Conservation (phyloP, 495 filamentous ascomycete species). For the Penicillium taxi region DNA sequence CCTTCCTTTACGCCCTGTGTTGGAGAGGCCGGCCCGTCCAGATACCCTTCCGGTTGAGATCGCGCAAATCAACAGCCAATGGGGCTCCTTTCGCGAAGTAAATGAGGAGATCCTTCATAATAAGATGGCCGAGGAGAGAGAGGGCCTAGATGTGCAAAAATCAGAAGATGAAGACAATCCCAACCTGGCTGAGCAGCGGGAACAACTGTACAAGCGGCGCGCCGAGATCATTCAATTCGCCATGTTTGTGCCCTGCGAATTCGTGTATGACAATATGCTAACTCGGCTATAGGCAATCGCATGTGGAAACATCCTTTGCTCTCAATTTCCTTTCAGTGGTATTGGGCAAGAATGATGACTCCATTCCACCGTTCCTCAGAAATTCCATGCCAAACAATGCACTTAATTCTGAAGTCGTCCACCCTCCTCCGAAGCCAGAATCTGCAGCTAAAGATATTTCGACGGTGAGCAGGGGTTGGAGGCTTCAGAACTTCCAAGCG, state of each 20-base stretch:
- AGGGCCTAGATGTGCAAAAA: conserved; percentile 28
- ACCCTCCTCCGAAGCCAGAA: conserved; percentile 47
- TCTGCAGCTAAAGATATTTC: conserved; percentile 44
- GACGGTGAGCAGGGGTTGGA: conserved; percentile 65
- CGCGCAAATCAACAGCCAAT: conserved; percentile 62
- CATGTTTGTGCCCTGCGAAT: conserved; percentile 20
- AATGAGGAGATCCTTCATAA: conserved; percentile 53
- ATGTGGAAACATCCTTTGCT: conserved; percentile 56
- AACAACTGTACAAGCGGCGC: conserved; percentile 38
- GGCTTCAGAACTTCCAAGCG: conserved; percentile 63
- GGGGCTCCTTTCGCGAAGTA: conserved; percentile 64
- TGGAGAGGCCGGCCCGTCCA: conserved; percentile 44
- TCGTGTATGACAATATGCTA: not conserved
- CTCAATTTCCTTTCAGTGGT: conserved; percentile 83
- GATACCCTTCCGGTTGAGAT: conserved; percentile 63
- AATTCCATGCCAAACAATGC: conserved; percentile 62
- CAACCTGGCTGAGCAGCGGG: conserved; percentile 32
- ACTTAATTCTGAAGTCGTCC: conserved; percentile 65
- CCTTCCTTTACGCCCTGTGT: conserved; percentile 59
- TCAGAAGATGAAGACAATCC: conserved; percentile 32
- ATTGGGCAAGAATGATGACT: conserved; percentile 64
- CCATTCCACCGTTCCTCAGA: conserved; percentile 63
- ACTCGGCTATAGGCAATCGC: conserved; percentile 43
- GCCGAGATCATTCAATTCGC: conserved; percentile 40
- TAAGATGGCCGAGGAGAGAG: conserved; percentile 48